Conservation (phyloP, 2,329 filamentous ascomycete species). For the Epichloe brachyelytri region DNA sequence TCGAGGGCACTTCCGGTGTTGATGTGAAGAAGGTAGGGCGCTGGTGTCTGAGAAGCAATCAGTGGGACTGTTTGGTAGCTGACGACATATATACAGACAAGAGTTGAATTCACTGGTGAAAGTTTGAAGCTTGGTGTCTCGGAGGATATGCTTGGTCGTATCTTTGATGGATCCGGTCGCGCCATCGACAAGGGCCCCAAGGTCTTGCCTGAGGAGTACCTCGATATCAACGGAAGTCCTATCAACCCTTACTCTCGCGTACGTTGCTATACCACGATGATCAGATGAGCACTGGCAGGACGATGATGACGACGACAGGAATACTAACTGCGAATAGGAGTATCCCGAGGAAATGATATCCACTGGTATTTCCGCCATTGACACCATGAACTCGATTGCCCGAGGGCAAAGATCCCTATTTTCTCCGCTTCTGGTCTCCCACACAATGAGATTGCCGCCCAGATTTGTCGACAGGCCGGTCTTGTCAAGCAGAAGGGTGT, state of each 20-base stretch:
- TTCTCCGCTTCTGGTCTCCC: conserved; percentile 97
- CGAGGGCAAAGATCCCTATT: conserved; percentile 98
- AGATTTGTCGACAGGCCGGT: conserved; percentile 95
- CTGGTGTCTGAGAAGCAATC: background rate
- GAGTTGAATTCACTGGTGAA: conserved; percentile 93
- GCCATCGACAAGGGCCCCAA: conserved; percentile 99
- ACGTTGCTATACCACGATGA: conserved; percentile 12
- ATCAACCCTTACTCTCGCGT: conserved; percentile 98
- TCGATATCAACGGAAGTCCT: conserved; percentile 97
- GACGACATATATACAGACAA: conserved; percentile 48
- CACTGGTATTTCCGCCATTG: conserved; percentile 97
- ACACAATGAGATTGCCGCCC: conserved; percentile 97
- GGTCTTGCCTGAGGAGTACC: conserved; percentile 92
- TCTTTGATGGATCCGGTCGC: conserved; percentile 95
- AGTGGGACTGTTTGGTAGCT: conserved; percentile 8
- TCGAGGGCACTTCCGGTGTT: conserved; percentile 92
- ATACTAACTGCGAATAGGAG: conserved; percentile 42
- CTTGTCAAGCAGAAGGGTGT: conserved; percentile 67
- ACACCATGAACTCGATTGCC: conserved; percentile 96
- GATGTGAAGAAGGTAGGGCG: conserved; percentile 88
- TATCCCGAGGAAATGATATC: conserved; percentile 99
- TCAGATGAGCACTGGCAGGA: background rate
- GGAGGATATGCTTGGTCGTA: conserved; percentile 97
- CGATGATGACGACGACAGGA: background rate
- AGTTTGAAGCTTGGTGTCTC: conserved; percentile 98